Evolutionary conservation across 1,284 basidiomycete species (phyloP), one percentile per base, ranked within the genome.

Genomic region (Omphalotus olearius): DNA sequence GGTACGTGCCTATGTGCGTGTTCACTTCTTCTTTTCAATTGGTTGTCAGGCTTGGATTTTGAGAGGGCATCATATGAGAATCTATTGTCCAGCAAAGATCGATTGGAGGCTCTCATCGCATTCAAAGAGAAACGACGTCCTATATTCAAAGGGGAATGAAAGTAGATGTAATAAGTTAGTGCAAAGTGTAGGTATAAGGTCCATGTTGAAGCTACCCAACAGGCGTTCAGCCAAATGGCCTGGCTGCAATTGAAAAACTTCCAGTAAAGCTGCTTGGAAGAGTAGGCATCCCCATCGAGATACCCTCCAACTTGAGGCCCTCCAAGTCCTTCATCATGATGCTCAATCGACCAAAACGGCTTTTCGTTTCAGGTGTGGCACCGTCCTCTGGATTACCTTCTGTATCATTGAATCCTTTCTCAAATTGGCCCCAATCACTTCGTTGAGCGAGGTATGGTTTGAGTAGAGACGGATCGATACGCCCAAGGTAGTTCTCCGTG

Each of bases 381-480:
- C 75, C 79, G 17, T 77, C 78, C 18, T 68, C 68, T 5, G 51
- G 28, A 18, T 35, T 30, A 3, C 38, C 79, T 18, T 73, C 69
- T 30, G 69, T 68, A 57, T 86, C 84, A 60, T 85, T 82, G 68
- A 89, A 89, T 11, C 80, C 78, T 63, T 83, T 89, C 62, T 87
- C 85, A 54, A 88, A 85, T 59, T 88, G 80, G 25, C 78, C 79
- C 85, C 88, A 99, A 67, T 99, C 97, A 55, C 85, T 88, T 41
- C 97, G 83, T 62, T 94, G 84, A 38, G 88, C 82, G 20, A 99
- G 79, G 66, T 98, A 99, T 0, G 97, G 97, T 45, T 88, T 85
- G 26, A 99, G 78, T 23, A 98, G 76, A 13, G 79, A 77, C 3
- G 91, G 74, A 61, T 99, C 96, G 60, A 99, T 94, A 17, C 91